phyloP scores from a whole-genome alignment of 306 rosid genomes.

The Sophora flavescens region DNA sequence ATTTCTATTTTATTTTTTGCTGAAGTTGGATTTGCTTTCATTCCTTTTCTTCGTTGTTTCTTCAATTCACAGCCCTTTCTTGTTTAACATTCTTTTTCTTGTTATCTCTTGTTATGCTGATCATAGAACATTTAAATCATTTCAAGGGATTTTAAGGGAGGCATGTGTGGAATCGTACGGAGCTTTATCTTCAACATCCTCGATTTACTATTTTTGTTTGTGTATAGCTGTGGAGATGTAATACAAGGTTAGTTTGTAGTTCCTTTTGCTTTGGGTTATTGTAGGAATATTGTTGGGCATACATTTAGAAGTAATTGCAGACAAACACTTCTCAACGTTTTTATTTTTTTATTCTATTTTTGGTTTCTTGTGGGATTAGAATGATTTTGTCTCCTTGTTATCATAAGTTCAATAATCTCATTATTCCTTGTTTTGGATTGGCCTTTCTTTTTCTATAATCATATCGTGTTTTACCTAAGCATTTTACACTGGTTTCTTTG shows the following conservation, averaged over 20 bases:
- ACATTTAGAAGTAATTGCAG: too few species aligned
- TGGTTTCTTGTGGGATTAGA: too few species aligned
- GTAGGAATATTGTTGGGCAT: too few species aligned
- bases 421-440: too few species aligned
- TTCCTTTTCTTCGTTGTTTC: not conserved
- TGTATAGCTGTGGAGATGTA: slow-evolving; percentile 32
- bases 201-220: slow-evolving; percentile 36
- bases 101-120: slow-evolving; percentile 26
- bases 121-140: slow-evolving; percentile 43
- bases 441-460: too few species aligned
- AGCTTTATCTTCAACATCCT: slow-evolving; percentile 28
- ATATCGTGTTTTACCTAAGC: too few species aligned
- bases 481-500: too few species aligned
- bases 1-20: not conserved
- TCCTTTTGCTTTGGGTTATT: slow-evolving; percentile 32
- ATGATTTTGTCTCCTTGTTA: too few species aligned
- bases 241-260: slow-evolving; percentile 28
- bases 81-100: not conserved
- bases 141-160: slow-evolving; percentile 64
- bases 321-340: too few species aligned
- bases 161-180: slow-evolving; percentile 50
- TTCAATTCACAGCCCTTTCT: not conserved
- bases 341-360: too few species aligned
- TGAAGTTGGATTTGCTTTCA: slow-evolving; percentile 30
- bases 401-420: too few species aligned